Base-by-base conservation (phyloP, 2,329 filamentous ascomycete species). In the Moelleriella libera region DNA sequence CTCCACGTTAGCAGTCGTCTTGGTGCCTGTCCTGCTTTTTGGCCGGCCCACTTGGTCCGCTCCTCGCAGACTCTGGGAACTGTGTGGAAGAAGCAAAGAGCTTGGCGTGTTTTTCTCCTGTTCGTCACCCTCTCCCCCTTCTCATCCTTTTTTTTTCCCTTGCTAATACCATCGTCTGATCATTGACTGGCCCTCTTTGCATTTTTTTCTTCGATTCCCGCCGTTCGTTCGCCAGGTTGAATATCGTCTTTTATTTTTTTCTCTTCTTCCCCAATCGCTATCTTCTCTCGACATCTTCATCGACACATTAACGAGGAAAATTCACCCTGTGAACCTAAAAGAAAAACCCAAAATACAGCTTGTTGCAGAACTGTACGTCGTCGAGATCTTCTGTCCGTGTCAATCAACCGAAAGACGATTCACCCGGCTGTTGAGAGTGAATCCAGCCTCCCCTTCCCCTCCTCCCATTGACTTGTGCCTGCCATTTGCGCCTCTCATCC, bases 221-320 rank as follows among this genome's bases (percentile, higher is more conserved):
- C 59, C 64, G 51, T 60, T 66, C 63, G 63, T 65, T 66, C 62
- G 58, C 58, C 55, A 54, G 57, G 58, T 52, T 47, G 53, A 51
- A 56, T 59, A 59, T 60, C 57, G 48, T 48, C 51, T 52, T 43
- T 41, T 41, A n/a, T 47, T 42, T 50, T 45, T 47, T 44, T 44
- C 31, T 43, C 42, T 47, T 32, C 46, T 41, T 41, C 14, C 40
- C 14, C 40, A n/a, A n/a, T 41, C 14, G 2, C 11, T 41, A n/a
- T 41, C 9, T n/a, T 14, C 14, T 12, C 8, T 37, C 32, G 32
- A 37, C 32, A 12, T 12, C 32, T 14, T 47, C 43, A 31, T 43
- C 39, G 7, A 41, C 47, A 34, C 40, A 48, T 41, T 32, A 28
- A 12, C 29, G 11, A 44, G 29, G 9, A 47, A 47, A 9, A 29